Evolutionary conservation across 768 basidiomycete species (phyloP).

Genomic region (Russula emetica): DNA sequence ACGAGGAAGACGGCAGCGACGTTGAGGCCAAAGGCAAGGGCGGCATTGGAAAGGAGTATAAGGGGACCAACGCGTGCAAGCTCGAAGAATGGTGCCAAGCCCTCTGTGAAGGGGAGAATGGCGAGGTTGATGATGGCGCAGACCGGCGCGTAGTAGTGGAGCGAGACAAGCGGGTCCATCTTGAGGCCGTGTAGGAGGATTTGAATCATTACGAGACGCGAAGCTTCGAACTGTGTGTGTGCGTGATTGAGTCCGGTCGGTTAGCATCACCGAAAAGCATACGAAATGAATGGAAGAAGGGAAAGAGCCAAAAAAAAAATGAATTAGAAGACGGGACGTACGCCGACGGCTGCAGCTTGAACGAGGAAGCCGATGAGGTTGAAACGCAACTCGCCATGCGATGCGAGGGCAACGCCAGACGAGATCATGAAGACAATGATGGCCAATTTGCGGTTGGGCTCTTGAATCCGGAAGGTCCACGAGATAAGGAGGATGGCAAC

Average conservation of each 20-base stretch:
- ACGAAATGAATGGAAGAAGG: background rate
- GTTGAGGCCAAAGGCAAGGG: conserved; percentile 84
- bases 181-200: conserved; percentile 90
- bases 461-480: conserved; percentile 83
- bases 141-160: conserved; percentile 96
- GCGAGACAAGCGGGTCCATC: conserved; percentile 94
- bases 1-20: conserved; percentile 94
- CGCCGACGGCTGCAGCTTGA: conserved; percentile 81
- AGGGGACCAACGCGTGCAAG: conserved; percentile 48
- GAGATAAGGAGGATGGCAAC: conserved; percentile 92
- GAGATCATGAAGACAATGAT: conserved; percentile 91
- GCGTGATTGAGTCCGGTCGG: background rate
- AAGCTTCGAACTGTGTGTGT: conserved; percentile 72
- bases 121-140: conserved; percentile 86
- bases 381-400: conserved; percentile 84
- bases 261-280: background rate
- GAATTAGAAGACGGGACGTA: conserved; percentile 40
- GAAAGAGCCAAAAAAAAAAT: too few species aligned
- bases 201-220: conserved; percentile 94
- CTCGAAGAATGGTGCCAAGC: conserved; percentile 78
- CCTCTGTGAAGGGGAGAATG: conserved; percentile 89
- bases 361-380: conserved; percentile 82
- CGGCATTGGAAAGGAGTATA: conserved; percentile 78
- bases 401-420: conserved; percentile 81
- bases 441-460: conserved; percentile 75